Percentiles rank a stretch among this genome's conserved stretches.
These are phyloP conservation scores for Fistulifera pelliculosa DNA, from an alignment of 108 stramenopile genomes.

Conservation along the genomic window DNA sequence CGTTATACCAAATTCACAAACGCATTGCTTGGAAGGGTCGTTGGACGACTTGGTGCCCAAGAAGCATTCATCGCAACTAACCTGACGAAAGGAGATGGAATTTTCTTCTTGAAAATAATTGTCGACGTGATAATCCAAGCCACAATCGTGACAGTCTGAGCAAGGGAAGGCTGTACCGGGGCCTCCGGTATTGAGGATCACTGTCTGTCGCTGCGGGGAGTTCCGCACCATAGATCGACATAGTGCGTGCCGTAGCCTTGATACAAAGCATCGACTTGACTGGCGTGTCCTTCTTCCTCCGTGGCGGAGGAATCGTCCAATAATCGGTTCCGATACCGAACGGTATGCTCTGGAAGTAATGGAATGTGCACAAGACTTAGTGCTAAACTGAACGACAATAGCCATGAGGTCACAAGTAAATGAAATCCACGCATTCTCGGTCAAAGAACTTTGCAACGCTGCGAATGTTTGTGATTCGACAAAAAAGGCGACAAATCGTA, in stretches of 20 bases:
- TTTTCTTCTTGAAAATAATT: slow-evolving; percentile 25
- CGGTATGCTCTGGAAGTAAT: too few species aligned
- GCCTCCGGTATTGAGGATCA: slow-evolving; percentile 94
- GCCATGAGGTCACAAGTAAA: too few species aligned
- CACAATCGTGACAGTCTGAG: slow-evolving; percentile 74
- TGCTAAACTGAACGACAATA: too few species aligned
- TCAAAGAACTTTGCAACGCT: too few species aligned
- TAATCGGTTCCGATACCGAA: too few species aligned
- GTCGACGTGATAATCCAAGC: slow-evolving; percentile 69
- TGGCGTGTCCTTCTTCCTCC: too few species aligned
- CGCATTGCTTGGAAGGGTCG: background rate
- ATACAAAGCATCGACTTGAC: slow-evolving; percentile 30
- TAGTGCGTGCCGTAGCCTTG: slow-evolving; percentile 77
- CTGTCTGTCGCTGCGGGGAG: slow-evolving; percentile 94
- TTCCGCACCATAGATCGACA: slow-evolving; percentile 88
- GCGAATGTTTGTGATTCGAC: too few species aligned
- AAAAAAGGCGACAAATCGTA: too few species aligned
- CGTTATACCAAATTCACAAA: slow-evolving; percentile 3
- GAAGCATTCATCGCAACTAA: slow-evolving; percentile 17
- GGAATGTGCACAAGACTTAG: too few species aligned
- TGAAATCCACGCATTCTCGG: too few species aligned
- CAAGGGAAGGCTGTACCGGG: slow-evolving; percentile 94
- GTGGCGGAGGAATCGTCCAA: too few species aligned
- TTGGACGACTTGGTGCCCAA: background rate
- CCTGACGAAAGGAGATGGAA: slow-evolving; percentile 25